Percentiles rank a stretch among this genome's conserved stretches.
phyloP scores from a whole-genome alignment of 1,284 basidiomycete genomes.

The Marasmius tenuissimus region DNA sequence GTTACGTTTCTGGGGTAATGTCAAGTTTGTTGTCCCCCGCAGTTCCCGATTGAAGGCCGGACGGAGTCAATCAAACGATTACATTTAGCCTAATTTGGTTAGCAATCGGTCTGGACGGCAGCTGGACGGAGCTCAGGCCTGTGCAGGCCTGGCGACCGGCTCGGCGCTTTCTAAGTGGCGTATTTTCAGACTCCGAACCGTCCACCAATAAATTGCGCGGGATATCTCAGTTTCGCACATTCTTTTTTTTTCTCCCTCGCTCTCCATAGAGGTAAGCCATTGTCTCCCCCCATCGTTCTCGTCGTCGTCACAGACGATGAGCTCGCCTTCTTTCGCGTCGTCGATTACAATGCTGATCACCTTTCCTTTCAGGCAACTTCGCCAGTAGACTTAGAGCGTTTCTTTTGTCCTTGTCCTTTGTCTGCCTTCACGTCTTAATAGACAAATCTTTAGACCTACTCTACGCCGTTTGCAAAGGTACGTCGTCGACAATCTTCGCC shows the following conservation, averaged over 20 bases:
- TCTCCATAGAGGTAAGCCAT: constrained; percentile 47
- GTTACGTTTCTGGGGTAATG: too few species aligned
- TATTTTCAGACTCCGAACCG: constrained; percentile 38
- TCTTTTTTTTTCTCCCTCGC: constrained; percentile 31
- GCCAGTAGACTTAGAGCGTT: constrained; percentile 54
- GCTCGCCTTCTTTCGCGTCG: not conserved
- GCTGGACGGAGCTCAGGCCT: too few species aligned
- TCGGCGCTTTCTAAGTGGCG: constrained; percentile 8
- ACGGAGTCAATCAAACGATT: too few species aligned
- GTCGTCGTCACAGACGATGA: constrained; percentile 6
- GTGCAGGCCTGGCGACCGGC: too few species aligned
- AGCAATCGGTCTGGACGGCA: too few species aligned
- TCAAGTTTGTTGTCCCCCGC: too few species aligned
- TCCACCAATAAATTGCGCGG: not conserved
- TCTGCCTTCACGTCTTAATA: constrained; percentile 34
- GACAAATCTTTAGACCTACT: constrained; percentile 29
- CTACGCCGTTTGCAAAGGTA: constrained; percentile 39
- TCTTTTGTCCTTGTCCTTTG: constrained; percentile 47
- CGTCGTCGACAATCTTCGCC: constrained; percentile 13
- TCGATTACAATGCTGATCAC: constrained; percentile 2
- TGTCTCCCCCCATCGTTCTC: constrained; percentile 6
- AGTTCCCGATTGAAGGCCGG: too few species aligned
- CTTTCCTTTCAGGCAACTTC: constrained; percentile 37
- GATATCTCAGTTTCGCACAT: constrained; percentile 4
- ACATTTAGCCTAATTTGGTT: too few species aligned